Base-by-base conservation (phyloP, 164 flowering plant species). In the Echeveria elegans region DNA sequence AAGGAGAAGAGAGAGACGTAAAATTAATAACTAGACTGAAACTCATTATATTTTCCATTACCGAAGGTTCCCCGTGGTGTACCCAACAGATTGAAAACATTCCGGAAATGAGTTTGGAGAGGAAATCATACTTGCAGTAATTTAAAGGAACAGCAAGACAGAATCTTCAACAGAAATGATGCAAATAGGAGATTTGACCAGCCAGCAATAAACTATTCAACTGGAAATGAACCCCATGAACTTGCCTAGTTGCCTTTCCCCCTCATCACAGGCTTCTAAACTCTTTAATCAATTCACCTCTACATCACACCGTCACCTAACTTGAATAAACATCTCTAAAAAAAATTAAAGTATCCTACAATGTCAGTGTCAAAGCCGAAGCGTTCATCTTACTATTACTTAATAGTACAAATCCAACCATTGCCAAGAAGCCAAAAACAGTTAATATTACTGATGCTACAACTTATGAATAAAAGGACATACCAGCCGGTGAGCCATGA, bases 401-500 rank as follows among this genome's bases (percentile, higher is more conserved):
- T 15, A 23, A 52, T 1, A 5, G 19, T 26, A 23, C 12, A 56
- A 15, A 12, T n/a, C n/a, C n/a, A n/a, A n/a, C n/a, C n/a, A n/a
- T n/a, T n/a, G n/a, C 31, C 9, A 56, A 56, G 8, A 26, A 56
- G 32, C 3, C 16, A 8, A 63, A 36, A 40, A 37, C 15, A 30
- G n/a, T 4, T 24, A 6, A 38, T n/a, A n/a, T n/a, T n/a, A n/a
- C n/a, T n/a, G n/a, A n/a, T n/a, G n/a, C n/a, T n/a, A n/a, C n/a
- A n/a, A n/a, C n/a, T n/a, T n/a, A n/a, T n/a, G n/a, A n/a, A 29
- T 1, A 23, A 2, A 43, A 12, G 26, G 10, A 26, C 41, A 10
- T 65, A 65, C 67, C 67, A 65, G 67, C 67, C 67, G 5, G 67
- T 65, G 14, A 65, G 67, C 67, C 67, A 65, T 10, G 67, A 65